Evolutionary conservation across 495 filamentous ascomycete species (phyloP).

Genomic region (Penicillium bovifimosum): DNA sequence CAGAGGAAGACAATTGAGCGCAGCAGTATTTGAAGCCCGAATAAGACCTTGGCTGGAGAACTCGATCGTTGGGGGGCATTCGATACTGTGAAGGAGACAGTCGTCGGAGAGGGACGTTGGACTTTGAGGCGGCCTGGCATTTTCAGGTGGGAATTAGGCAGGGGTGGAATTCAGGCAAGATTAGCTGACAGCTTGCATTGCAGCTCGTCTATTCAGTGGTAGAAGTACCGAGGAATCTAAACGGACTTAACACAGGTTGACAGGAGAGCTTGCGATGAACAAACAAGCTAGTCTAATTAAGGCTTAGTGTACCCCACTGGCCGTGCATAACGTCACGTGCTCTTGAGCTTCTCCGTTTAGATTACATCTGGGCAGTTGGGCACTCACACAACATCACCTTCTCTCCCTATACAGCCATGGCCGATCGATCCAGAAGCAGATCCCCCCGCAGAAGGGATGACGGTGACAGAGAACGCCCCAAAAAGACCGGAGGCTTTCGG

Average conservation of each 20-base stretch:
- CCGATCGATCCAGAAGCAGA: constrained; percentile 34
- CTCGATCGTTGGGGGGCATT: constrained; percentile 56
- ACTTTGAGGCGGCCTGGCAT: constrained; percentile 54
- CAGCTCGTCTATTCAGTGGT: neutral
- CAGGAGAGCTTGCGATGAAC: constrained; percentile 8
- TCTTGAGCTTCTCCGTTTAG: constrained; percentile 11
- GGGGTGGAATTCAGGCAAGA: neutral
- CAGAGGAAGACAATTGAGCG: constrained; percentile 40
- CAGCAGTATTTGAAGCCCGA: constrained; percentile 44
- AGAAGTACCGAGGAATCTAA: neutral
- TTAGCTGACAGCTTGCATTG: neutral
- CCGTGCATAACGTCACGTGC: constrained; percentile 26
- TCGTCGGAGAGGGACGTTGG: constrained; percentile 75
- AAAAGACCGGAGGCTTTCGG: constrained; percentile 48
- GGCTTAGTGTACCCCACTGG: constrained; percentile 7
- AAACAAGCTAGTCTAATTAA: constrained; percentile 17
- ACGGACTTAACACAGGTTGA: constrained; percentile 2
- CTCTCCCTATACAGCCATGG: constrained; percentile 25
- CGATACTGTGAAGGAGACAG: constrained; percentile 80
- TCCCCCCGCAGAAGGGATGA: constrained; percentile 27
- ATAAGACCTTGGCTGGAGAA: constrained; percentile 50
- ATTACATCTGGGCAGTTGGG: constrained; percentile 12
- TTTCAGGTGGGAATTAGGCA: constrained; percentile 3
- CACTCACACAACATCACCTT: constrained; percentile 14
- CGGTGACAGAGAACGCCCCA: constrained; percentile 26